These are phyloP conservation scores for Akanthomyces uredinophilus DNA, from an alignment of 2,329 filamentous ascomycete species.

Conservation along the genomic window DNA sequence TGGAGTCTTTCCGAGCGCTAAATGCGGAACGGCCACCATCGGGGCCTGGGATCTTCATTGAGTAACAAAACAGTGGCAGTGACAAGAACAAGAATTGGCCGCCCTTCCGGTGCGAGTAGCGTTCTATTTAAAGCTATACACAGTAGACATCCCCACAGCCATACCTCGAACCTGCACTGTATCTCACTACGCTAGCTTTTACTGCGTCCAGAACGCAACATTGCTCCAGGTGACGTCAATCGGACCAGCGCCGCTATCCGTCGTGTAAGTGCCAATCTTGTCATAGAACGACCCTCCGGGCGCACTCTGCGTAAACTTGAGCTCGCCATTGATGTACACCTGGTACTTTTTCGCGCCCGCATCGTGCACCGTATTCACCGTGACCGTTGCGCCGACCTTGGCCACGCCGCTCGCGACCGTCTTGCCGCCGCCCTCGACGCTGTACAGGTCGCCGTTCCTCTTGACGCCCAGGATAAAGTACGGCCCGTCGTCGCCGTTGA, in stretches of 20 bases:
- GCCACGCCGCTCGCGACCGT: constrained; percentile 18
- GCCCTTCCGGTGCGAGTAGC: background rate
- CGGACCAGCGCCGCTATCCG: background rate
- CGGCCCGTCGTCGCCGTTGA: constrained; percentile 19
- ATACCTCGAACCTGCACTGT: background rate
- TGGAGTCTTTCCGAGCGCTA: background rate
- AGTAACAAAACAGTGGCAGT: background rate
- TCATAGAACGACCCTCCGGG: constrained; percentile 1
- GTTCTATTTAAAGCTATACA: background rate
- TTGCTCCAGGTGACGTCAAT: constrained; percentile 5
- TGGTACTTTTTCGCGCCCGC: constrained; percentile 16
- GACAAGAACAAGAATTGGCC: too few relatives aligned
- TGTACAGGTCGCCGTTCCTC: constrained; percentile 18
- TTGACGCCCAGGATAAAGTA: constrained; percentile 20
- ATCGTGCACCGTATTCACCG: constrained; percentile 23
- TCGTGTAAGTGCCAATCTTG: background rate
- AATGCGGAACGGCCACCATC: background rate
- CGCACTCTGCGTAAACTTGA: background rate
- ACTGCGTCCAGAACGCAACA: background rate
- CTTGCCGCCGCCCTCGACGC: constrained; percentile 19
- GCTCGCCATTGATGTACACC: constrained; percentile 21
- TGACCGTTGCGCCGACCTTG: constrained; percentile 17
- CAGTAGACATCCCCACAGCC: background rate
- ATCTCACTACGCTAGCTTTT: background rate
- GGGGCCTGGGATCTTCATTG: too few relatives aligned